Evolutionary conservation across 2,329 filamentous ascomycete genomes (phyloP).

Genomic region (Pseudogymnoascus verrucosus): DNA sequence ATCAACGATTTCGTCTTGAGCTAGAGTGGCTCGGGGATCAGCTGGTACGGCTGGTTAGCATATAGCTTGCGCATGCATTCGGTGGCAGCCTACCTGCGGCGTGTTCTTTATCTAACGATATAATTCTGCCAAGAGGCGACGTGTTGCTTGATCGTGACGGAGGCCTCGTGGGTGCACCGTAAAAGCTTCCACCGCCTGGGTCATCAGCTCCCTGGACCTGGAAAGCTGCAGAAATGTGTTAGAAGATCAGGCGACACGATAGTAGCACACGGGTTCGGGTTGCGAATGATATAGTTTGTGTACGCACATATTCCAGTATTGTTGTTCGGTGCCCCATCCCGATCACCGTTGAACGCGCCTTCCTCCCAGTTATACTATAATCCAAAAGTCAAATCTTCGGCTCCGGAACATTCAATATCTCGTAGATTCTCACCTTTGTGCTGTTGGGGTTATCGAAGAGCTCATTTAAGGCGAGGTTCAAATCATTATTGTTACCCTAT

Average conservation of each 20-base stretch:
- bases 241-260: slow-evolving; percentile 8
- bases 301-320: slow-evolving; percentile 38
- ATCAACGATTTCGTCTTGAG: slow-evolving; percentile 32
- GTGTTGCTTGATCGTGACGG: slow-evolving; percentile 50
- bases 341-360: slow-evolving; percentile 41
- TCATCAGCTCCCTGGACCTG: slow-evolving; percentile 47
- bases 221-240: slow-evolving; percentile 36
- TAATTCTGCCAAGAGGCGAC: slow-evolving; percentile 47
- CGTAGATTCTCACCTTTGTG: slow-evolving; percentile 29
- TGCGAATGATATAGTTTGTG: neutral
- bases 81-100: slow-evolving; percentile 33
- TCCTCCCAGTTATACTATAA: slow-evolving; percentile 53
- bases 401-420: slow-evolving; percentile 11
- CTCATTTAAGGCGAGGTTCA: slow-evolving; percentile 42
- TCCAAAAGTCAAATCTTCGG: slow-evolving; percentile 23
- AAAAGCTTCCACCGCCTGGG: slow-evolving; percentile 35
- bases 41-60: slow-evolving; percentile 29
- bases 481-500: slow-evolving; percentile 38
- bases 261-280: neutral
- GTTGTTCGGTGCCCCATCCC: slow-evolving; percentile 42
- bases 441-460: slow-evolving; percentile 39
- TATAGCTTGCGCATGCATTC: slow-evolving; percentile 13
- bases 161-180: slow-evolving; percentile 41
- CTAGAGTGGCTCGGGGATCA: slow-evolving; percentile 26
- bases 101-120: slow-evolving; percentile 39